Evolutionary conservation across 2,329 filamentous ascomycete species (phyloP), one percentile per base, ranked within the genome.

Genomic region (Aspergillus sp.): DNA sequence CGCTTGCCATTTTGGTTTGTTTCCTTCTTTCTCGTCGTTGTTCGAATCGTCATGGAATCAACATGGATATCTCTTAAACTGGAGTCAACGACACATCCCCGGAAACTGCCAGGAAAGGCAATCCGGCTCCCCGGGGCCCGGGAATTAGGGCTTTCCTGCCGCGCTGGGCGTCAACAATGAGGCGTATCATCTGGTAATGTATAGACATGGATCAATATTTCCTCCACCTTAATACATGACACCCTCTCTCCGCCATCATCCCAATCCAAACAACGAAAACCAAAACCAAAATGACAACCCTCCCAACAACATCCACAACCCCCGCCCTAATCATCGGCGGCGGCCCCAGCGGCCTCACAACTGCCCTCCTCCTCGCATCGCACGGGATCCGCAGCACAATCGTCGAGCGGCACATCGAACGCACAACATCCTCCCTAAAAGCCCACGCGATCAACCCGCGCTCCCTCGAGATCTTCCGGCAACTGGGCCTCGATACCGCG

Each of bases 321-420:
- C 22, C 53, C 1, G 53, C 30, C 41, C 53, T 55, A 9, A 55
- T 55, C 15, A 55, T 55, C 43, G 53, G 53, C 13, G 43, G 23
- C 53, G 53, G 53, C 11, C 53, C 53, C 19, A 45, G 23, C 7
- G 53, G 53, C 43, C 43, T 55, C 25, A 55, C 53, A 48, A 28
- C 53, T 3, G 23, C 53, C 7, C 53, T 55, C 5, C 53, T 55
- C 41, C 38, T 55, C 4, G 53, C 53, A 0, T 41, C 13, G 15
- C 17, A 46, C 17, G 53, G 43, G 0, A 47, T 55, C 25, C 22
- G 22, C 6, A n/a, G 38, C 13, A 55, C 43, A 9, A n/a, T 55
- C 23, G 9, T 55, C 22, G 53, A 55, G 23, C 53, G 53, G 3
- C 43, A 55, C n/a, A 17, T 23, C 7, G 9, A 11, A 7, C 25